Evolutionary conservation across 768 basidiomycete species (phyloP).

Genomic region (Russula sp.): DNA sequence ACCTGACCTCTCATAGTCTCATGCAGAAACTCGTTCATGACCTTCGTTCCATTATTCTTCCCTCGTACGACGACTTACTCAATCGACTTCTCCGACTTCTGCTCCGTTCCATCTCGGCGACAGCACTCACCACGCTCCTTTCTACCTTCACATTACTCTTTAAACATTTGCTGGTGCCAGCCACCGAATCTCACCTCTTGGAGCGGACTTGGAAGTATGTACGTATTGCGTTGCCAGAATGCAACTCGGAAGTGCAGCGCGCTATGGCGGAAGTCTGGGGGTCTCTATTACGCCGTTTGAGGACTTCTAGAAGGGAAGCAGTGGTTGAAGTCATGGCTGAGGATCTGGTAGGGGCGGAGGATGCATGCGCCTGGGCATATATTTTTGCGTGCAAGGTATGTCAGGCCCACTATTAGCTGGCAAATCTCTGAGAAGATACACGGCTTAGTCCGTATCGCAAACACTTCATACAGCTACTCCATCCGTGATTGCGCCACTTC

Average conservation of each 20-base stretch:
- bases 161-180: constrained; percentile 65
- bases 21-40: constrained; percentile 76
- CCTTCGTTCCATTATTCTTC: constrained; percentile 68
- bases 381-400: constrained; percentile 75
- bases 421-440: neutral
- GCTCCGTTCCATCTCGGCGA: constrained; percentile 51
- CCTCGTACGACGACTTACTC: constrained; percentile 53
- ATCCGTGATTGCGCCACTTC: constrained; percentile 52
- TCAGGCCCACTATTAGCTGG: constrained; percentile 2
- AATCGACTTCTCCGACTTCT: constrained; percentile 51
- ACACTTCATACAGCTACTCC: constrained; percentile 72
- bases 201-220: constrained; percentile 57
- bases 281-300: constrained; percentile 64
- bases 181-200: constrained; percentile 45
- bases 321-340: constrained; percentile 52
- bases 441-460: constrained; percentile 66
- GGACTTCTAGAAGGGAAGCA: constrained; percentile 49
- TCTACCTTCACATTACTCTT: constrained; percentile 65
- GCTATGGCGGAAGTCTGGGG: constrained; percentile 88
- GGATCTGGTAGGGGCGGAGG: constrained; percentile 47
- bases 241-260: constrained; percentile 65
- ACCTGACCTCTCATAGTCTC: constrained; percentile 43
- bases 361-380: constrained; percentile 66
- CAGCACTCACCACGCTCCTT: constrained; percentile 56
- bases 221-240: constrained; percentile 46